phyloP scores from a whole-genome alignment of 495 filamentous ascomycete species.

The Cladorrhinum samala region DNA sequence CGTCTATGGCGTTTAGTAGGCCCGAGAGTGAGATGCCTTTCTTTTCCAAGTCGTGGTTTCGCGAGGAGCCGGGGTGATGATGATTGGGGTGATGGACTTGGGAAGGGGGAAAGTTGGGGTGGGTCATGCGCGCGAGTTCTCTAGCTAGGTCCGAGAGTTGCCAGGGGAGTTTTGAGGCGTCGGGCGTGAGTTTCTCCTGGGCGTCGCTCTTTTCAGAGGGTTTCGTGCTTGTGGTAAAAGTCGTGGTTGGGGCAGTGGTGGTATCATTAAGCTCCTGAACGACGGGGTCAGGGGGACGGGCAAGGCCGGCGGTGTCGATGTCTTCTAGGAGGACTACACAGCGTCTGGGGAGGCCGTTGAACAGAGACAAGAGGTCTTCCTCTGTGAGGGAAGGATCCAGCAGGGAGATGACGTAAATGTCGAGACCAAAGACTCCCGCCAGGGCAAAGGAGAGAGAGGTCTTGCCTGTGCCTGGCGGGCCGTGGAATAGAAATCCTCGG shows the following conservation, averaged over 20 bases:
- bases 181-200: too few species aligned
- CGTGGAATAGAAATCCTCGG: slow-evolving; percentile 78
- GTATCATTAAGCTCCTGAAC: too few species aligned
- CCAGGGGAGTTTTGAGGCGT: too few species aligned
- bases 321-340: slow-evolving; percentile 69
- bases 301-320: slow-evolving; percentile 62
- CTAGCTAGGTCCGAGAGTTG: too few species aligned
- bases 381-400: slow-evolving; percentile 60
- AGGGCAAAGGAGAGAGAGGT: slow-evolving; percentile 58
- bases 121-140: too few species aligned
- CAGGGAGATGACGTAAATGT: slow-evolving; percentile 61
- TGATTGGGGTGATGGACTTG: neutral
- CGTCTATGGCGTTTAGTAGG: slow-evolving; percentile 78
- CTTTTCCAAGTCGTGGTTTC: slow-evolving; percentile 18
- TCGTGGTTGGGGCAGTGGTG: too few species aligned
- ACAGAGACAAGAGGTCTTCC: slow-evolving; percentile 60
- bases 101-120: too few species aligned
- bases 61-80: neutral
- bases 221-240: too few species aligned
- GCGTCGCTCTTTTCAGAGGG: too few species aligned
- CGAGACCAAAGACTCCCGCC: slow-evolving; percentile 62
- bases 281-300: slow-evolving; percentile 29
- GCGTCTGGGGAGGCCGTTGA: slow-evolving; percentile 55
- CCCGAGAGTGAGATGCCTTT: slow-evolving; percentile 64
- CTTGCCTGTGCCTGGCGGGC: slow-evolving; percentile 64